Evolutionary conservation across 352 stramenopile species (phyloP).

Genomic region (Pythium phragmitis): DNA sequence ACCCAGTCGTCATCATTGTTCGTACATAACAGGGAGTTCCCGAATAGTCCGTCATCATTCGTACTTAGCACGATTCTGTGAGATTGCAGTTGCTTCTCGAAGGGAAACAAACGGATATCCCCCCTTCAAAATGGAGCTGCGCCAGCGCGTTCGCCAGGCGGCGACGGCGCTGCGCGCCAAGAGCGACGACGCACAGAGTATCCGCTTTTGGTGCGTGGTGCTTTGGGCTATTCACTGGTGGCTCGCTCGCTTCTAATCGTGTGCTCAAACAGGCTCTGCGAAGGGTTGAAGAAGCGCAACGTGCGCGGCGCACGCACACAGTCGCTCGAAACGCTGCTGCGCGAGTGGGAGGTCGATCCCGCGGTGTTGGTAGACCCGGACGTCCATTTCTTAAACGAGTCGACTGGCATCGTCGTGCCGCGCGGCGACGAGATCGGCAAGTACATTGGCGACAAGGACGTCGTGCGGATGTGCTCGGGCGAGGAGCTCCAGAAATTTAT

Average conservation of each 20-base stretch:
- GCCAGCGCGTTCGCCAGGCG: constrained; percentile 36
- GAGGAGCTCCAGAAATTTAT: constrained; percentile 61
- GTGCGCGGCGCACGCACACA: constrained; percentile 45
- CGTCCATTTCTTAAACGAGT: constrained; percentile 77
- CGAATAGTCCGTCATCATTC: constrained; percentile 8
- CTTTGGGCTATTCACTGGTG: neutral
- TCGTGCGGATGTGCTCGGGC: constrained; percentile 64
- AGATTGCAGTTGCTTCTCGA: neutral
- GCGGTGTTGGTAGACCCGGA: constrained; percentile 21
- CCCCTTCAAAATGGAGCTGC: constrained; percentile 35
- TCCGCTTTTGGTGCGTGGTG: constrained; percentile 59
- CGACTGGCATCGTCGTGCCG: constrained; percentile 65
- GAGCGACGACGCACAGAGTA: constrained; percentile 36
- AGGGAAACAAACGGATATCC: neutral
- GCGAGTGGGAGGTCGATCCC: constrained; percentile 47
- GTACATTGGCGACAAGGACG: constrained; percentile 66
- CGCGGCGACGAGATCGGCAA: constrained; percentile 50
- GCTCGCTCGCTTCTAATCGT: neutral
- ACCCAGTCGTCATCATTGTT: neutral
- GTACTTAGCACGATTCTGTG: constrained; percentile 12
- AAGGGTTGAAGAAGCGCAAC: constrained; percentile 67
- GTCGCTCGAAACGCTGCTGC: constrained; percentile 40
- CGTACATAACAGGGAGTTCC: too few species aligned
- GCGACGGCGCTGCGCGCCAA: constrained; percentile 23
- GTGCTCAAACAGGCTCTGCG: constrained; percentile 48